Evolutionary conservation across 176 grass and related monocot species (phyloP), one percentile per base, ranked within the genome.

Genomic region (Aegilops umbellulata): DNA sequence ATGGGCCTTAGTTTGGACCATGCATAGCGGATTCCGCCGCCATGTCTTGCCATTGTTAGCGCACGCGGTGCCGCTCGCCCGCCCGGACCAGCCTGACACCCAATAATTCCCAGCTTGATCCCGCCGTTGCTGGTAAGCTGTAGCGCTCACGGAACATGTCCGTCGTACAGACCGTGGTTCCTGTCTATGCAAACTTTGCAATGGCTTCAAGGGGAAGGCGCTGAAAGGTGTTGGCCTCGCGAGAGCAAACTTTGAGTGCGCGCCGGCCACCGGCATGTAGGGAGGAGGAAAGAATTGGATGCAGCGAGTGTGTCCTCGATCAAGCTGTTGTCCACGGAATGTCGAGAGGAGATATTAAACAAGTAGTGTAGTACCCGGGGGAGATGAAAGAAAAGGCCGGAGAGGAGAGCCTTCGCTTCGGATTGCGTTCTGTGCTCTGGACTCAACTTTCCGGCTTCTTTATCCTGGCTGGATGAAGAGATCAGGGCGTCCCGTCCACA

Each of bases 281-380:
- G 15, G 49, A 53, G 49, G 49, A 53, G 49, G 16, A 53, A 53
- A 53, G 49, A 53, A 49, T 62, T 34, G 55, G 17, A 64, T 74
- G 47, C 2, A 53, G 72, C 4, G 15, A 19, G 55, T 74, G 29
- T n/a, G 87, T 63, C 10, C 31, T 66, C 49, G 2, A 53, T 53
- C 87, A 80, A 89, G 87, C 87, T 80, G 87, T 74, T 66, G 0
- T 66, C 87, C 87, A 89, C 74, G 36, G 87, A 84, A 74, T 84
- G 29, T 23, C 9, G 39, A 36, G 15, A 64, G 23, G 41, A 49
- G 6, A 84, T 53, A 53, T 53, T 53, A 53, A 53, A 53, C 49
- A 49, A 49, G 14, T 7, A 61, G 69, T 10, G 13, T 17, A 51
- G 31, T 55, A 8, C 51, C 17, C 51, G 4, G 26, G 8, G 19